These are phyloP conservation scores for Rhodotorula glutinis DNA, from an alignment of 1,284 basidiomycete species.

Conservation along the genomic window DNA sequence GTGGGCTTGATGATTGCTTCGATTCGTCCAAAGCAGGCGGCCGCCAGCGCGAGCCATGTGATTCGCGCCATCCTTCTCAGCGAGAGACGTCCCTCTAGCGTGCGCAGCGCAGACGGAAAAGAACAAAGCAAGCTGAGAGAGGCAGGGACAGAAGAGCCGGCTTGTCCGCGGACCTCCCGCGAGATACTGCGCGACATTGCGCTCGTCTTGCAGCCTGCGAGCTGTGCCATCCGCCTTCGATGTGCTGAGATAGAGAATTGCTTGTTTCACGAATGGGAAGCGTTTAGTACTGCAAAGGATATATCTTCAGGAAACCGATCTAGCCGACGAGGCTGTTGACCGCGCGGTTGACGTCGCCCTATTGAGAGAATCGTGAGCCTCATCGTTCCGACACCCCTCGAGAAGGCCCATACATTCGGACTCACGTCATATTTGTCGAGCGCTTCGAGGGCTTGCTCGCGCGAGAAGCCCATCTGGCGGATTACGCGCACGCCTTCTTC, in stretches of 20 bases:
- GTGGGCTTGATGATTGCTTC: background rate
- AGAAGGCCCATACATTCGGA: too few relatives aligned
- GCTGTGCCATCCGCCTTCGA: too few relatives aligned
- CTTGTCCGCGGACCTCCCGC: background rate
- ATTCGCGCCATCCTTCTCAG: background rate
- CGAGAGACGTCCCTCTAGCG: background rate
- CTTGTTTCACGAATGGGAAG: background rate
- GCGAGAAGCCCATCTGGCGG: slow-evolving; percentile 75
- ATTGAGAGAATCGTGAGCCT: too few relatives aligned
- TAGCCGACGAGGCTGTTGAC: slow-evolving; percentile 62
- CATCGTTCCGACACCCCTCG: too few relatives aligned
- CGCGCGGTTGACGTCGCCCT: slow-evolving; percentile 68
- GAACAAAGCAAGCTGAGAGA: too few relatives aligned
- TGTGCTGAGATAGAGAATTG: background rate
- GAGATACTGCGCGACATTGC: too few relatives aligned
- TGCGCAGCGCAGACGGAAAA: background rate
- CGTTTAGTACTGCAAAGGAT: background rate
- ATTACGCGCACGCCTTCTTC: slow-evolving; percentile 72
- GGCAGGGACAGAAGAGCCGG: background rate
- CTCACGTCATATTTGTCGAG: slow-evolving; percentile 60
- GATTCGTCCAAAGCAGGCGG: too few relatives aligned
- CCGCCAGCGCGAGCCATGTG: background rate
- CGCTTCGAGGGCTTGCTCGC: slow-evolving; percentile 69
- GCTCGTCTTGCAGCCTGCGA: too few relatives aligned
- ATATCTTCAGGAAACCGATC: background rate